These are phyloP conservation scores for Auricularia cornea DNA, from an alignment of 768 basidiomycete genomes.

Conservation along the genomic window DNA sequence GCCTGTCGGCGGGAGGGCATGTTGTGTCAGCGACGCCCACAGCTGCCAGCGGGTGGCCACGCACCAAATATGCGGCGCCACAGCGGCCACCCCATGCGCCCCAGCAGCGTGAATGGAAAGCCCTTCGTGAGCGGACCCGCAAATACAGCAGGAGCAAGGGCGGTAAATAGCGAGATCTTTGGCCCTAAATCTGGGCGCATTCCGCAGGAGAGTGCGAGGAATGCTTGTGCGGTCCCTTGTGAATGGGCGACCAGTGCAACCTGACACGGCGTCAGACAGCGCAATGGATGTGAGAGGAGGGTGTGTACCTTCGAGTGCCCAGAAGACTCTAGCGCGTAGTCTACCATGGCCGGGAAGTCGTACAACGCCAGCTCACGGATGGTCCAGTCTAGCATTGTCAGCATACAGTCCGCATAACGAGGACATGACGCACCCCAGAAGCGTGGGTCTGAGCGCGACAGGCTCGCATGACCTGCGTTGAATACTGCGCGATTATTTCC, in stretches of 20 bases:
- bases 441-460: slow-evolving; percentile 31
- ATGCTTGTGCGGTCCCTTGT: slow-evolving; percentile 40
- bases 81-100: slow-evolving; percentile 34
- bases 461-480: slow-evolving; percentile 37
- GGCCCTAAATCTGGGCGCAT: slow-evolving; percentile 39
- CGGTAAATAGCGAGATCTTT: slow-evolving; percentile 35
- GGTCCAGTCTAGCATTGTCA: slow-evolving; percentile 39
- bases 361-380: slow-evolving; percentile 41
- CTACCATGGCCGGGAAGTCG: slow-evolving; percentile 39
- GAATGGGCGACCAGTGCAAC: slow-evolving; percentile 43
- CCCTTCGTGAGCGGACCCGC: slow-evolving; percentile 39
- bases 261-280: slow-evolving; percentile 11
- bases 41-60: background rate
- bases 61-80: slow-evolving; percentile 37
- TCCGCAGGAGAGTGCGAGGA: slow-evolving; percentile 37
- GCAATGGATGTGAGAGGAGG: no score
- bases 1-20: no score
- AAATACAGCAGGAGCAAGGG: slow-evolving; percentile 41
- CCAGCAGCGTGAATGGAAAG: slow-evolving; percentile 37
- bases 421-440: slow-evolving; percentile 32
- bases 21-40: no score
- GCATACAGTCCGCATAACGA: no score
- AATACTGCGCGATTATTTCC: slow-evolving; percentile 38
- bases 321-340: slow-evolving; percentile 34
- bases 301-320: slow-evolving; percentile 32